These are phyloP conservation scores for Cercospora beticola DNA, from an alignment of 2,329 filamentous ascomycete species.

Conservation along the genomic window DNA sequence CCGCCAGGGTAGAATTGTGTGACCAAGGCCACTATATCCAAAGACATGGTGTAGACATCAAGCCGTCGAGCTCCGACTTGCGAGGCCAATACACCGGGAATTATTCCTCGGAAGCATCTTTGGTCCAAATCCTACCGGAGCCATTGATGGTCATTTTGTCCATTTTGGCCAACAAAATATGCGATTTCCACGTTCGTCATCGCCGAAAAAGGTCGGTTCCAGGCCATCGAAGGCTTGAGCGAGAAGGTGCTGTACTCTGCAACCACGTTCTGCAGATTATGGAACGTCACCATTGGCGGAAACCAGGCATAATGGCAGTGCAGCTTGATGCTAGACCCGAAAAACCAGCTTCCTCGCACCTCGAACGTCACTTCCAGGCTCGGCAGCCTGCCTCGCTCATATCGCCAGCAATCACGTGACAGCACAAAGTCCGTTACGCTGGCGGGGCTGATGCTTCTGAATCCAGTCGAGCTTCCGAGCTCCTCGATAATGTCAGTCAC, in stretches of 20 bases:
- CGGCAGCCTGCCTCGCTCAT: conserved; percentile 14
- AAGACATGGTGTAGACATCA: conserved; percentile 29
- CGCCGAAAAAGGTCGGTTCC: conserved; percentile 8
- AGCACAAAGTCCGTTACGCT: conserved; percentile 23
- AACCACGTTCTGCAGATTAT: conserved; percentile 26
- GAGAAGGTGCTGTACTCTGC: conserved; percentile 21
- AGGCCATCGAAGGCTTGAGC: conserved; percentile 19
- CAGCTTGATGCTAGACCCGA: conserved; percentile 14
- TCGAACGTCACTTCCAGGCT: conserved; percentile 26
- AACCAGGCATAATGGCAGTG: conserved; percentile 27
- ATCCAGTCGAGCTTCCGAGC: background rate
- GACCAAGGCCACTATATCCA: conserved; percentile 25
- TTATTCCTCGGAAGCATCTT: conserved; percentile 23
- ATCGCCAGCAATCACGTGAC: conserved; percentile 29
- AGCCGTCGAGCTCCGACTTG: conserved; percentile 22
- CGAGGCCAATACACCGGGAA: conserved; percentile 23
- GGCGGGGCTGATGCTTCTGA: conserved; percentile 3
- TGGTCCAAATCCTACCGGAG: conserved; percentile 22
- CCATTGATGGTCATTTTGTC: conserved; percentile 19
- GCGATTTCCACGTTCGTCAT: conserved; percentile 17
- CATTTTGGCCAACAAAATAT: conserved; percentile 22
- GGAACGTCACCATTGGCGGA: conserved; percentile 25
- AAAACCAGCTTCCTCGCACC: background rate
- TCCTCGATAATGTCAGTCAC: conserved; percentile 27
- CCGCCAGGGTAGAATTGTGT: conserved; percentile 22